These are phyloP conservation scores for Ustilago cynodontis DNA, from an alignment of 1,284 basidiomycete species.

Conservation along the genomic window DNA sequence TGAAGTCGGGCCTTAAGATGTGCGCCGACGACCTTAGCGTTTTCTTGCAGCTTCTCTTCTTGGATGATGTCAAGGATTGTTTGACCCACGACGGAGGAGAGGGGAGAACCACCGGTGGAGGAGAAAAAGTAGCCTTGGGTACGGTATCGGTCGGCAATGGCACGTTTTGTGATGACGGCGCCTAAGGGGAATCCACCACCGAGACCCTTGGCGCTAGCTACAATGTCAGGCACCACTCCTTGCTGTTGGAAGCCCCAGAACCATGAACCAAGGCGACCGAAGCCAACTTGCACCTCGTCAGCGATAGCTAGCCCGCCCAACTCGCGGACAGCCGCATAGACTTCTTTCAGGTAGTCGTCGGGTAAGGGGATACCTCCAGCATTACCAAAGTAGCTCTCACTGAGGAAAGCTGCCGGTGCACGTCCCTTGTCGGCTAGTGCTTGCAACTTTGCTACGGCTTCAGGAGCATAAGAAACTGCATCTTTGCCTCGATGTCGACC, in stretches of 20 bases:
- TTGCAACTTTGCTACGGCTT: neutral
- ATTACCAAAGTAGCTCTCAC: neutral
- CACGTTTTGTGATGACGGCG: conserved; percentile 1
- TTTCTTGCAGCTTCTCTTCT: conserved; percentile 1
- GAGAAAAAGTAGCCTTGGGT: conserved; percentile 1
- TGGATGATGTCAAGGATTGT: neutral
- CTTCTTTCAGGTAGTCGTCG: neutral
- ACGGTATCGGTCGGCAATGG: neutral
- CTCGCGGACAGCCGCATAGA: neutral
- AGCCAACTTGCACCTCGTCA: neutral
- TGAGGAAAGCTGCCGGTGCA: neutral
- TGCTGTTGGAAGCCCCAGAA: conserved; percentile 1
- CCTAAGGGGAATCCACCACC: neutral
- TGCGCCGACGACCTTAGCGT: neutral
- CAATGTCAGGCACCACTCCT: neutral
- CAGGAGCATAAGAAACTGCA: neutral
- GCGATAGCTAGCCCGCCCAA: neutral
- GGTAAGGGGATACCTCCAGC: neutral
- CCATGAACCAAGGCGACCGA: neutral
- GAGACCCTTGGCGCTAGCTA: neutral
- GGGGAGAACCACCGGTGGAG: neutral
- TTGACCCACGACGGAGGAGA: neutral
- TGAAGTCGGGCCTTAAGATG: neutral
- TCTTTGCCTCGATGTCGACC: neutral
- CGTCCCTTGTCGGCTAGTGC: neutral